phyloP scores from a whole-genome alignment of 306 rosid species.

The Oxytropis ochrocephala region DNA sequence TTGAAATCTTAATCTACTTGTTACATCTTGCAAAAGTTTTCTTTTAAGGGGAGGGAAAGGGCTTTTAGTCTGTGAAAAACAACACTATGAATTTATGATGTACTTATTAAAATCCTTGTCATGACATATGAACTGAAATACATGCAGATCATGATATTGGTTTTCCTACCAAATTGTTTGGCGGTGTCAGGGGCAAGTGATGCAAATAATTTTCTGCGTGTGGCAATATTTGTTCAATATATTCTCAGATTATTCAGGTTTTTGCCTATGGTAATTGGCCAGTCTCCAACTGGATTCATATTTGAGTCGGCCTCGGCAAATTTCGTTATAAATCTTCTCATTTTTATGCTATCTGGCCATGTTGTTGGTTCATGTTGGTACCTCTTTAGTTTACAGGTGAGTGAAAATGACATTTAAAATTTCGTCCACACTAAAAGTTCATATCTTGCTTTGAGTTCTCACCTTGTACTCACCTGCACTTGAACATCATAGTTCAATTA shows the following conservation, averaged over 20 bases:
- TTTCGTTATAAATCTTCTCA: slow-evolving; percentile 61
- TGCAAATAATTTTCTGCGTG: slow-evolving; percentile 65
- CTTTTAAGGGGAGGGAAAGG: neutral
- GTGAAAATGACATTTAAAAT: slow-evolving; percentile 7
- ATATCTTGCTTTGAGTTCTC: neutral
- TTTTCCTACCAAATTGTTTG: slow-evolving; percentile 39
- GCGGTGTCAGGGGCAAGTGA: slow-evolving; percentile 70
- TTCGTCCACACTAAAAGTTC: slow-evolving; percentile 6
- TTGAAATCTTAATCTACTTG: too few relatives aligned
- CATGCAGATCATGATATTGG: slow-evolving; percentile 58
- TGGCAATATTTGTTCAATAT: slow-evolving; percentile 58
- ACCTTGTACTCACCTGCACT: neutral
- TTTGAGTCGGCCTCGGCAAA: slow-evolving; percentile 62
- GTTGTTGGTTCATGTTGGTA: slow-evolving; percentile 75
- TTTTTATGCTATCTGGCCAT: slow-evolving; percentile 61
- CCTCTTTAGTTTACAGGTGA: slow-evolving; percentile 76
- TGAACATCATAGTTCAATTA: neutral
- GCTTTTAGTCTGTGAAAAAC: neutral
- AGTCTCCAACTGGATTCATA: slow-evolving; percentile 67
- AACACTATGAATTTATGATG: neutral
- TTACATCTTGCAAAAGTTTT: too few relatives aligned
- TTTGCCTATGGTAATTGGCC: slow-evolving; percentile 67
- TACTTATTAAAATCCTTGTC: neutral
- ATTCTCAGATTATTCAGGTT: slow-evolving; percentile 70
- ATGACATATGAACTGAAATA: slow-evolving; percentile 5